Percentiles rank a stretch among this genome's conserved stretches.
Conservation (phyloP, 345 rosid genomes). For the Microcos paniculata region DNA sequence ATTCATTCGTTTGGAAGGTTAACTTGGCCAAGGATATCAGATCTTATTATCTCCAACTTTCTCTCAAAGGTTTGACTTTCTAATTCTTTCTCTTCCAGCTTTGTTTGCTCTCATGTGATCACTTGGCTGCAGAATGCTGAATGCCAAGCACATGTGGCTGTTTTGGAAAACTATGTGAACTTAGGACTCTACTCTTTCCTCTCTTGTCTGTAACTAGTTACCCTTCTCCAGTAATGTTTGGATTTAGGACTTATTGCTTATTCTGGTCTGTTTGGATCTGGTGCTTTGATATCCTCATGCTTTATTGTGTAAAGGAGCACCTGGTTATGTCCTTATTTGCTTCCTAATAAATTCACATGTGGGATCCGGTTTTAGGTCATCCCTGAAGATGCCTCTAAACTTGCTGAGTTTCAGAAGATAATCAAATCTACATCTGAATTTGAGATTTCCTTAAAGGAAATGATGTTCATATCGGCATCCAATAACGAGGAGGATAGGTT, state of each 20-base stretch:
- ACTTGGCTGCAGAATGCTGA: neutral
- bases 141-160: neutral
- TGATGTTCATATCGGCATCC: conserved; percentile 66
- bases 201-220: neutral
- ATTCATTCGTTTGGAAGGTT: conserved; percentile 80
- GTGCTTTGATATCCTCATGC: neutral
- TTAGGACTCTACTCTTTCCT: neutral
- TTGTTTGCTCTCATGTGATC: neutral
- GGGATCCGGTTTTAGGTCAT: conserved; percentile 62
- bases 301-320: neutral
- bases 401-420: conserved; percentile 81
- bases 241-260: neutral
- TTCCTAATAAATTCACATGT: neutral
- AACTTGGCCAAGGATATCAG: conserved; percentile 93
- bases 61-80: conserved; percentile 78
- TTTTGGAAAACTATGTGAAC: neutral
- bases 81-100: neutral
- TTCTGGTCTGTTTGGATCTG: neutral
- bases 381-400: conserved; percentile 91
- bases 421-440: conserved; percentile 65
- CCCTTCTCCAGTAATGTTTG: neutral
- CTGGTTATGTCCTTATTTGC: neutral
- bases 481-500: conserved; percentile 64
- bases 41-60: conserved; percentile 73
- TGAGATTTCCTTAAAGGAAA: conserved; percentile 64